Base-by-base conservation (phyloP, 345 rosid genomes). In the Salix udensis region DNA sequence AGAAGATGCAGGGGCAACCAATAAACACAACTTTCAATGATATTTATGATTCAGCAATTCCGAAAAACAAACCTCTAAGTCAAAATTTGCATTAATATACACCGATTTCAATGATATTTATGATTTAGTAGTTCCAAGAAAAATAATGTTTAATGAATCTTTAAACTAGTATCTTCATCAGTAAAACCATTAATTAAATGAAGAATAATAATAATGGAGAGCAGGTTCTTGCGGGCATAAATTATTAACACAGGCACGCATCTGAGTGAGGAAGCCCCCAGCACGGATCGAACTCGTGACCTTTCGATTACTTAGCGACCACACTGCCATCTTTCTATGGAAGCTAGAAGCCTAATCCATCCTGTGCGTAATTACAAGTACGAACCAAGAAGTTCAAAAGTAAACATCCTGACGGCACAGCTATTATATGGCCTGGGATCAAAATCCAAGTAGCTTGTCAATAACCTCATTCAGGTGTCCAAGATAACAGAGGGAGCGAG, bases 291-390 rank as follows among this genome's bases (percentile, higher is more conserved):
- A 95, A 88, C 96, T 93, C 98, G 88, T 92, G 98, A 87, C 94
- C 98, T 91, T 93, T 90, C 98, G 94, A 94, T 95, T 95, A 95
- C 96, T 93, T 91, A 91, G 96, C 94, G 94, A 95, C 91, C 97
- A 93, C 98, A 90, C 92, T 91, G 87, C 98, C 98, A 95, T 97
- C 91, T 90, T 94, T 97, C 97, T 90, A 91, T 73, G 81, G 79
- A 82, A 76, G 79, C 84, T 5, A 65, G 67, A 26, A 28, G 67
- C 62, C n/a, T n/a, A n/a, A n/a, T n/a, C n/a, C n/a, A n/a, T n/a
- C n/a, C n/a, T n/a, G n/a, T n/a, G n/a, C n/a, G n/a, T n/a, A n/a
- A n/a, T n/a, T n/a, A n/a, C n/a, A n/a, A n/a, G n/a, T n/a, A n/a
- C n/a, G n/a, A n/a, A n/a, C n/a, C n/a, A n/a, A n/a, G n/a, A n/a